Base-by-base conservation (phyloP, 306 rosid species). In the Pyrus pyrifolia region DNA sequence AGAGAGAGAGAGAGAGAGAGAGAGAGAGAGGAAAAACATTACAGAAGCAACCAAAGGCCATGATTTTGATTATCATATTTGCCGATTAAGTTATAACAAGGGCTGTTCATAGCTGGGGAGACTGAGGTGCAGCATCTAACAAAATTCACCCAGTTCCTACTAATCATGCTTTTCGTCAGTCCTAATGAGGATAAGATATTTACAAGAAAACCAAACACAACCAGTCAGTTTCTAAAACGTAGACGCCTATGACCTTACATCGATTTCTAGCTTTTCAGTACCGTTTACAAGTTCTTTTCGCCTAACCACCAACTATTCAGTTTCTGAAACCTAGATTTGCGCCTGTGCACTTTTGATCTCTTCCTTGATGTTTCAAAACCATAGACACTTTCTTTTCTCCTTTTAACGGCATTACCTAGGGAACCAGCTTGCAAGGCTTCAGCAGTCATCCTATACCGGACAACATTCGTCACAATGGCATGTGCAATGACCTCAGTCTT, bases 121-220 rank as follows among this genome's bases (percentile, higher is more conserved):
- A 84, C 89, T 30, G 93, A 85, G 93, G 93, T 85, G 96, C 49
- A 85, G 68, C 57, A 85, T 80, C 97, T 92, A 92, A 81, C 97
- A 95, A 95, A 95, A 95, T 87, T 86, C 98, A 94, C 97, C 68
- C 93, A 85, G 93, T 85, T 88, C 79, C 84, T 71, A 70, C 59
- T 73, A 60, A 63, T 57, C 76, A 5, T 19, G 74, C 30, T 66
- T 57, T 73, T 51, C 51, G 73, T 77, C 83, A 29, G 77, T 80
- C 77, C 82, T 79, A 85, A 77, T 49, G 46, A 13, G 69, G 33
- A 45, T 52, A 18, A 62, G 66, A 79, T 83, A 83, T 79, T 61
- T 87, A 89, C 86, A 84, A 38, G 55, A 80, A 70, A 81, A 74
- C 83, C 77, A 74, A 40, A 18, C 80, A 71, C 76, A 76, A 63